phyloP scores from a whole-genome alignment of 352 stramenopile genomes.

The Phytopythium vexans region DNA sequence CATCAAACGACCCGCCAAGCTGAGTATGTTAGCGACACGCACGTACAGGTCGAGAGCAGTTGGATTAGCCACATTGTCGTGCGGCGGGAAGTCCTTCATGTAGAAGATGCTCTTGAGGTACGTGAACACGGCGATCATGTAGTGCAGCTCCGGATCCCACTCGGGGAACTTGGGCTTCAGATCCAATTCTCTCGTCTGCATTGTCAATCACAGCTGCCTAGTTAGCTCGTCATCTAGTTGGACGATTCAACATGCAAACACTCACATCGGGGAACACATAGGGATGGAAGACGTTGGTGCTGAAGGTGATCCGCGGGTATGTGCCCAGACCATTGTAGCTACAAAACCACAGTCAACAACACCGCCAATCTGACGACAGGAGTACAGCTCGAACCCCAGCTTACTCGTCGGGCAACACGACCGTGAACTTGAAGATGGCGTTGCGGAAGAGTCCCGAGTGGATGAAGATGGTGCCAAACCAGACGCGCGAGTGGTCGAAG shows the following conservation, averaged over 20 bases:
- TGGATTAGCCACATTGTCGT: conserved; percentile 68
- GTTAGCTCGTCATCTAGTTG: too few relatives aligned
- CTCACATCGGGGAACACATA: conserved; percentile 83
- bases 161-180: conserved; percentile 89
- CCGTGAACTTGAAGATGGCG: conserved; percentile 97
- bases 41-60: conserved; percentile 85
- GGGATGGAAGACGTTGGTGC: conserved; percentile 91
- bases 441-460: conserved; percentile 94
- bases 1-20: not conserved
- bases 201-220: not conserved
- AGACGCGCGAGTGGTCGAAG: conserved; percentile 90
- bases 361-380: not conserved
- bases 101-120: conserved; percentile 99
- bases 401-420: conserved; percentile 75
- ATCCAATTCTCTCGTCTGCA: conserved; percentile 87
- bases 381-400: conserved; percentile 2
- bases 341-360: conserved; percentile 20
- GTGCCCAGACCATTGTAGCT: conserved; percentile 93
- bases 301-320: conserved; percentile 92
- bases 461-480: conserved; percentile 96
- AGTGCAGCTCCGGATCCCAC: conserved; percentile 94
- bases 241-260: not conserved
- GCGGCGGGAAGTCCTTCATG: conserved; percentile 90
- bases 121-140: conserved; percentile 94
- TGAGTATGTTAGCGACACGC: not conserved